Base-by-base conservation (phyloP, 371 early-diverging fungal genomes). In the Mortierella polycephala region DNA sequence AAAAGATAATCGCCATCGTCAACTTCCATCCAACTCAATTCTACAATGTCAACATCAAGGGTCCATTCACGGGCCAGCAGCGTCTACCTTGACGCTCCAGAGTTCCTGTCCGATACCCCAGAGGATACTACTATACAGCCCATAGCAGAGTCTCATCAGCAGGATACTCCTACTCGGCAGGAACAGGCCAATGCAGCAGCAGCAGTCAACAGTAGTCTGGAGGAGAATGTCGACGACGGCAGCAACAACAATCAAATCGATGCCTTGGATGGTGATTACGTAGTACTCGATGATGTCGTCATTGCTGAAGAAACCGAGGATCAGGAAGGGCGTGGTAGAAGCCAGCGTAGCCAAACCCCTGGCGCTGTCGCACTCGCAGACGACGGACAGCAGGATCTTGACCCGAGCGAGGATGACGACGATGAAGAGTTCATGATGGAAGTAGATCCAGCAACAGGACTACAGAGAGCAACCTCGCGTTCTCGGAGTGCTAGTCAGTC, bases 361-460 rank as follows among this genome's bases (percentile, higher is more conserved):
- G 20, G 39, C 14, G 37, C 45, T 30, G n/a, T 41, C 44, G 54
- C 41, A 6, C 20, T 23, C 16, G 20, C 54, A 6, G 62, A 50
- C 46, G 50, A 62, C 7, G 59, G 50, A n/a, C 66, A 66, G 13
- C 57, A 59, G 16, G 59, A 49, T 13, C n/a, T 21, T 10, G 56
- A 68, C 14, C n/a, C 4, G 20, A 51, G 51, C 37, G 55, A 61
- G 6, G 62, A 55, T 23, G 57, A 37, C 21, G 69, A 69, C 12
- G 64, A 74, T 6, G 69, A 65, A 44, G 59, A 64, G 45, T 42
- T 75, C 14, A 23, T 63, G 21, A 57, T 75, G 71, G 57, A 69
- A 20, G 53, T 67, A 0, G 71, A 75, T 30, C 67, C 58, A 21
- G 13, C 63, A 0, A 75, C 76, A 21, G 76, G 76, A 13, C 44